Base-by-base conservation (phyloP, 495 filamentous ascomycete genomes). In the Aspergillus wentii region DNA sequence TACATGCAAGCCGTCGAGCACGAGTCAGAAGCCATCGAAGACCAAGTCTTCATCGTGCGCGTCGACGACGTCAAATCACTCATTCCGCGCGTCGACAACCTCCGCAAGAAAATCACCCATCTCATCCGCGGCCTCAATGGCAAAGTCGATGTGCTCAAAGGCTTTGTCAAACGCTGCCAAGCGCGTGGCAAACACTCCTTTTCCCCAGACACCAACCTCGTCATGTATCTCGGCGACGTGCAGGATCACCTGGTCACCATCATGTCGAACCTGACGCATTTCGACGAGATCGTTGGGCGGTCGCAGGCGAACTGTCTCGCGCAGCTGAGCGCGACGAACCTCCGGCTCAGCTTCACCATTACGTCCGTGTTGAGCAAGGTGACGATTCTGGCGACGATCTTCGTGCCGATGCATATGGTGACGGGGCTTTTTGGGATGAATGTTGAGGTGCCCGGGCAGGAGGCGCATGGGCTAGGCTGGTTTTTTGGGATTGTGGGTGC, bases 201-300 rank as follows among this genome's bases (percentile, higher is more conserved):
- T 18, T 89, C 89, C 17, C 90, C 91, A 0, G 80, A 84, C 2
- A 86, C 85, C 52, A 89, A 96, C 48, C 87, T 96, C 32, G 85
- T 88, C 15, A 69, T 96, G 35, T 97, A 96, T 52, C 75, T 97
- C 0, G 83, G 86, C 34, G 91, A 97, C 63, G 91, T 95, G 35
- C 91, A 97, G 56, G 91, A 97, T 56, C 91, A 97, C 68, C 85
- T 97, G n/a, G 83, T 96, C 9, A 97, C 91, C 31, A 95, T 92
- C 78, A 81, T 92, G 71, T 83, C 79, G 39, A 92, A 88, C 51
- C 69, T 97, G 11, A 73, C 73, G 4, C 92, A 97, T 46, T 91
- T 90, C 44, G 92, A 97, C 54, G 94, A 95, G 68, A 95, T 97
- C 64, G 75, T 95, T 18, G 83, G 82, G 0, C 82, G 91, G 17